Percentiles rank a stretch among this genome's conserved stretches.
Conservation (phyloP, 352 stramenopile species). For the Globisporangium canariense region DNA sequence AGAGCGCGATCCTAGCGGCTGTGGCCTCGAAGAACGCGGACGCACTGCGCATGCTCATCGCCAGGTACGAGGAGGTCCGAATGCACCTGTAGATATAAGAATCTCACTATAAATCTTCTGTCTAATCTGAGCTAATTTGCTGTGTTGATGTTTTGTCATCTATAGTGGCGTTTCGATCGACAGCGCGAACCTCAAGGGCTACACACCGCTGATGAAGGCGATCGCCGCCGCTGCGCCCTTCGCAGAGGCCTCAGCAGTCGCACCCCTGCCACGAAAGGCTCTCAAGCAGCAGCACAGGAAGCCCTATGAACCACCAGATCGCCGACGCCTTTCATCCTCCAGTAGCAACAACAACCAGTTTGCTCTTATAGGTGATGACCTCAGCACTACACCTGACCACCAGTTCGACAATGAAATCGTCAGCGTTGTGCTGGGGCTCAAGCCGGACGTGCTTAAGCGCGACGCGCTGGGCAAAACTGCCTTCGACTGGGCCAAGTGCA, state of each 20-base stretch:
- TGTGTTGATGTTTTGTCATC: not conserved
- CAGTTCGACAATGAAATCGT: conserved; percentile 57
- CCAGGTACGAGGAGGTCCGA: conserved; percentile 25
- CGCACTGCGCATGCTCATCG: conserved; percentile 39
- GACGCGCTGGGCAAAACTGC: conserved; percentile 55
- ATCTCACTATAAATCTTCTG: too few species aligned
- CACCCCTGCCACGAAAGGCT: not conserved
- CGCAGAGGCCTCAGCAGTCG: conserved; percentile 6
- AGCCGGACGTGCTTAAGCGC: conserved; percentile 36
- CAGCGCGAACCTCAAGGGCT: conserved; percentile 43
- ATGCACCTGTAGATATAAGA: not conserved
- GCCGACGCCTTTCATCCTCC: not conserved
- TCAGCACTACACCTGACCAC: not conserved
- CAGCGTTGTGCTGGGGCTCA: conserved; percentile 30
- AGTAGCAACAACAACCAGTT: not conserved
- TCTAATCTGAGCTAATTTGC: too few species aligned
- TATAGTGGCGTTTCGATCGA: conserved; percentile 59
- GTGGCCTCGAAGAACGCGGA: conserved; percentile 42
- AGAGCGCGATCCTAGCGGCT: conserved; percentile 59
- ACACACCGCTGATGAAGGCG: conserved; percentile 76
- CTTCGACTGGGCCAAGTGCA: conserved; percentile 62
- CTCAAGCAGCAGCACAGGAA: not conserved
- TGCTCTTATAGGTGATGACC: not conserved
- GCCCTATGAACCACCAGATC: not conserved
- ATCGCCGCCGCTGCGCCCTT: conserved; percentile 42